These are phyloP conservation scores for Backusella westeae DNA, from an alignment of 192 early-diverging fungal species.

Conservation along the genomic window DNA sequence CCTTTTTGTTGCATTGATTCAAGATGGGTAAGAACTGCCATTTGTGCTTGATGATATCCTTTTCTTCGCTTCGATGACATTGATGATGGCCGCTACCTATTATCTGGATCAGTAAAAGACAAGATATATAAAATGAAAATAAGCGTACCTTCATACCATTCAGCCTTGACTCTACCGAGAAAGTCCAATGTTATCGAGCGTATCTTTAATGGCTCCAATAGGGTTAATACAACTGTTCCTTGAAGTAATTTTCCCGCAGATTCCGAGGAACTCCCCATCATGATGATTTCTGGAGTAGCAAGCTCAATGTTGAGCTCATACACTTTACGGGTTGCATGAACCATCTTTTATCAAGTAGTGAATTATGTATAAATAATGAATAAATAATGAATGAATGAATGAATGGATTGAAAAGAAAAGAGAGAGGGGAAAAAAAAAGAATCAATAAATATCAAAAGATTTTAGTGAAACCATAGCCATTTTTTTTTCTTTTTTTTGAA, in stretches of 20 bases:
- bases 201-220: conserved; percentile 49
- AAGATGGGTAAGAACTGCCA: conserved; percentile 51
- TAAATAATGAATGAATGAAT: background rate
- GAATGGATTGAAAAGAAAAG: background rate
- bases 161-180: conserved; percentile 50
- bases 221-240: conserved; percentile 45
- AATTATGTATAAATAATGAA: background rate
- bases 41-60: conserved; percentile 44
- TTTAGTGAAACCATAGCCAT: background rate
- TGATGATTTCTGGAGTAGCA: conserved; percentile 12
- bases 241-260: conserved; percentile 47
- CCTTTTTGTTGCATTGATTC: conserved; percentile 29
- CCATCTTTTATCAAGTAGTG: background rate
- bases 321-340: background rate
- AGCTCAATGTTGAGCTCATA: conserved; percentile 23
- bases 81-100: conserved; percentile 25
- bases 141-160: conserved; percentile 39
- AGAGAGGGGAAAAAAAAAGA: background rate
- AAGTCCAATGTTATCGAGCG: conserved; percentile 48
- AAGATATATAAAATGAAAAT: background rate
- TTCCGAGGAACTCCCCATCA: conserved; percentile 26
- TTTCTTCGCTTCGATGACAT: conserved; percentile 26
- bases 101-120: background rate
- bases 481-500: conserved; percentile 8
- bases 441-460: background rate